Base-by-base conservation (phyloP, 176 grass and related monocot species). In the Triticum monococcum region DNA sequence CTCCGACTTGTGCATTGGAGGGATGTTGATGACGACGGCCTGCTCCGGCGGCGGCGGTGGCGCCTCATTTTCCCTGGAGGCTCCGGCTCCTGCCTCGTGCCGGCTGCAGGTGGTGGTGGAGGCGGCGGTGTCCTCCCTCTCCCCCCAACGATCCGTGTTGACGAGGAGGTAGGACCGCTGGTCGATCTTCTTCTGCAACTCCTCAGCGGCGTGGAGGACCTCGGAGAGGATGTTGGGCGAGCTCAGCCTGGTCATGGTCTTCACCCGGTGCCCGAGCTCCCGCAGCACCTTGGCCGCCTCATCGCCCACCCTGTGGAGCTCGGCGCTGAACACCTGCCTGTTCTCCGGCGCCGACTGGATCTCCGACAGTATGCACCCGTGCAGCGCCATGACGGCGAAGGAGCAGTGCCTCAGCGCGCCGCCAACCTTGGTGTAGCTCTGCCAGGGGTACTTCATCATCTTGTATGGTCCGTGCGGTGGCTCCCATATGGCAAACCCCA, bases 341-440 rank as follows among this genome's bases (percentile, higher is more conserved):
- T 82, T 93, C 81, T 95, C 95, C 10, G 89, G 91, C 63, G 88
- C 86, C 38, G 93, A 91, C 95, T 98, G 40, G 52, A 99, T 99
- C 87, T 99, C 94, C 40, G 97, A 92, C 24, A 99, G 87, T 91
- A 99, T 94, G 89, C 92, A 99, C 9, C 97, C 97, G 64, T 99
- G 97, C 80, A 99, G 78, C 64, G 94, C 97, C 94, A 99, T 96
- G 81, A 99, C 87, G 65, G 86, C 89, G 68, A 99, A 99, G 61
- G 97, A 93, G 54, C 97, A 99, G 79, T 99, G 97, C 71, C 97
- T 89, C 77, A 96, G 76, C 23, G 97, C 90, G 57, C 97, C 97
- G 62, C 94, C 89, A 28, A 99, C 90, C 89, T 87, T 94, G 37
- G 91, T 89, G 77, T 90, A 99, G 77, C 41, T 91, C 82, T 79